Conservation (phyloP, 2,329 filamentous ascomycete species). For the Albifimbria verrucaria region DNA sequence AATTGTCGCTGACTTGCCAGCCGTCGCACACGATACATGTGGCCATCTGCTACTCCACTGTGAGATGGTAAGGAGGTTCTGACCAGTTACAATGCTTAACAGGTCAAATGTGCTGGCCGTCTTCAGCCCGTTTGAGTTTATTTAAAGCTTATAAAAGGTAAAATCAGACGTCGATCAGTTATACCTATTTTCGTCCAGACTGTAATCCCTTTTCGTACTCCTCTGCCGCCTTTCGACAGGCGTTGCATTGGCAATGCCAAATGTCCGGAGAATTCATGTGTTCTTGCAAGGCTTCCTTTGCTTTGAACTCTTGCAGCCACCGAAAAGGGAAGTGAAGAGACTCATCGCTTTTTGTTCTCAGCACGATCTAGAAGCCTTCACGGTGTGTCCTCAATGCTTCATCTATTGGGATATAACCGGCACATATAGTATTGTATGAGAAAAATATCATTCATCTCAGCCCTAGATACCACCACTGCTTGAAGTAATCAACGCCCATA, state of each 20-base stretch:
- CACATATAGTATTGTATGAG: too few species aligned
- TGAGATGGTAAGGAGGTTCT: too few species aligned
- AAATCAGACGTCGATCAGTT: not conserved
- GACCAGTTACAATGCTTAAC: too few species aligned
- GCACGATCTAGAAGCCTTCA: not conserved
- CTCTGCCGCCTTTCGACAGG: not conserved
- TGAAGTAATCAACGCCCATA: too few species aligned
- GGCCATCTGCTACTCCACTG: too few species aligned
- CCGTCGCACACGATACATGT: too few species aligned
- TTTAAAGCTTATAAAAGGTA: not conserved
- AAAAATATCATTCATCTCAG: too few species aligned
- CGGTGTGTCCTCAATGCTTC: not conserved
- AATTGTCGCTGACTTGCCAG: too few species aligned
- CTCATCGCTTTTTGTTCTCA: not conserved
- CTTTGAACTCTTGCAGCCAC: not conserved
- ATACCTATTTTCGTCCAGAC: not conserved
- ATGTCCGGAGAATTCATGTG: not conserved
- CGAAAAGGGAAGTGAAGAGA: not conserved
- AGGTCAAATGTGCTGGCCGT: not conserved
- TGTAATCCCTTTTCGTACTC: not conserved
- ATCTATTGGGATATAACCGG: not conserved
- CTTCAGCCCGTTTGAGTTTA: not conserved
- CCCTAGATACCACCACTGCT: too few species aligned
- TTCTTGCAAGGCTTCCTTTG: not conserved
- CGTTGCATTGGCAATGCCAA: not conserved